Percentiles rank a stretch among this genome's conserved stretches.
These are phyloP conservation scores for Amylocystis lapponica DNA, from an alignment of 768 basidiomycete species.

Conservation along the genomic window DNA sequence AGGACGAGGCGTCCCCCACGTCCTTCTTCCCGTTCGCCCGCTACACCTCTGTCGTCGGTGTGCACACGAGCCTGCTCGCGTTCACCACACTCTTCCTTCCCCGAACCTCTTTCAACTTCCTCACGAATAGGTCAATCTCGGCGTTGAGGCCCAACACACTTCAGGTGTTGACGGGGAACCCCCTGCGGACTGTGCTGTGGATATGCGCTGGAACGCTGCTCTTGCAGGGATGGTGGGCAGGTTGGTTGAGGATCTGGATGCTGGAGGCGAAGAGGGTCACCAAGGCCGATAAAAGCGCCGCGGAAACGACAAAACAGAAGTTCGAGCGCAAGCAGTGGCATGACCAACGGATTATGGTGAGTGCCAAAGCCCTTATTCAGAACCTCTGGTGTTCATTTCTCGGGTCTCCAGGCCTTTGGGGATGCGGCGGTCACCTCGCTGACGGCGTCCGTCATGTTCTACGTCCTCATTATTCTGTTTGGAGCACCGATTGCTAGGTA, in stretches of 20 bases:
- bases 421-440: slow-evolving; percentile 51
- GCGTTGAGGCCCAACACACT: slow-evolving; percentile 9
- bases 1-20: neutral
- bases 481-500: slow-evolving; percentile 70
- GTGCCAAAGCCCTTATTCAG: neutral
- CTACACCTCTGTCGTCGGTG: slow-evolving; percentile 63
- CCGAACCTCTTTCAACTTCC: slow-evolving; percentile 43
- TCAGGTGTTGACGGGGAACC: slow-evolving; percentile 34
- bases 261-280: slow-evolving; percentile 2
- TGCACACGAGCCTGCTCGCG: slow-evolving; percentile 58
- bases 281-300: slow-evolving; percentile 2
- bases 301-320: slow-evolving; percentile 10
- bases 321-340: slow-evolving; percentile 10
- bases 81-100: slow-evolving; percentile 72
- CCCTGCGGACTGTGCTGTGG: slow-evolving; percentile 32
- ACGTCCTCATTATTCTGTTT: slow-evolving; percentile 53
- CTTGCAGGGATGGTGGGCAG: slow-evolving; percentile 35
- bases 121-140: slow-evolving; percentile 6
- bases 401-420: slow-evolving; percentile 37
- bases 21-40: slow-evolving; percentile 44
- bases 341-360: slow-evolving; percentile 11
- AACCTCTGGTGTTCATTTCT: neutral
- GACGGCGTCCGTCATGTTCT: slow-evolving; percentile 39
- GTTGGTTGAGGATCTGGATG: slow-evolving; percentile 24
- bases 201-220: slow-evolving; percentile 28